Percentiles rank a stretch among this genome's conserved stretches.
Conservation (phyloP, 1,139 yeast genomes). For the Lipomyces yarrowii region DNA sequence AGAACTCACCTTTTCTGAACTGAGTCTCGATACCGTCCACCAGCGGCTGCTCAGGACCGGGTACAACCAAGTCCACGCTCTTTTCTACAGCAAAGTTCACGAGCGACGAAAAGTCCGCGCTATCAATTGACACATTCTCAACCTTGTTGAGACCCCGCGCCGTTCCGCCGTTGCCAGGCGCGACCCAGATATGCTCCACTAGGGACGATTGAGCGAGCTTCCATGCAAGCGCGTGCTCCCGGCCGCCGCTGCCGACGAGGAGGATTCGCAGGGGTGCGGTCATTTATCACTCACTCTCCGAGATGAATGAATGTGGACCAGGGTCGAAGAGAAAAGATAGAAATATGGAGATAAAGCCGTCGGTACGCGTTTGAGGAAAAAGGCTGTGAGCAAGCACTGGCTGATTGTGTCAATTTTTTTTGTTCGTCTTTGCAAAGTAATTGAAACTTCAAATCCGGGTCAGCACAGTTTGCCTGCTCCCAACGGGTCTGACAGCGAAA, state of each 20-base stretch:
- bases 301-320: not conserved
- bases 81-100: constrained; percentile 72
- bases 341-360: not conserved
- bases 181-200: constrained; percentile 77
- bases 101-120: constrained; percentile 44
- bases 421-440: not conserved
- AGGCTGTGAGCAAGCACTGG: not conserved
- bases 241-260: constrained; percentile 96
- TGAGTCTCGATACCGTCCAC: constrained; percentile 85
- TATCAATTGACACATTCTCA: constrained; percentile 67
- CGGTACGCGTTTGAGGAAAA: not conserved
- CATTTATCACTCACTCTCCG: not conserved
- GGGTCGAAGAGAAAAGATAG: constrained; percentile 1
- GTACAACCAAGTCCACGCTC: constrained; percentile 74
- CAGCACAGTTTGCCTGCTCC: not conserved
- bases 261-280: constrained; percentile 47
- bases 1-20: constrained; percentile 49
- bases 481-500: not conserved
- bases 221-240: constrained; percentile 98
- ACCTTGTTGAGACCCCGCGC: constrained; percentile 56
- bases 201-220: constrained; percentile 76
- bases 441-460: not conserved
- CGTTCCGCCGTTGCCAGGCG: constrained; percentile 98
- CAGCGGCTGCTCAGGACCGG: constrained; percentile 99
- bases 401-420: not conserved